Conservation (phyloP, 257 asterid genomes). For the Petrea volubilis region DNA sequence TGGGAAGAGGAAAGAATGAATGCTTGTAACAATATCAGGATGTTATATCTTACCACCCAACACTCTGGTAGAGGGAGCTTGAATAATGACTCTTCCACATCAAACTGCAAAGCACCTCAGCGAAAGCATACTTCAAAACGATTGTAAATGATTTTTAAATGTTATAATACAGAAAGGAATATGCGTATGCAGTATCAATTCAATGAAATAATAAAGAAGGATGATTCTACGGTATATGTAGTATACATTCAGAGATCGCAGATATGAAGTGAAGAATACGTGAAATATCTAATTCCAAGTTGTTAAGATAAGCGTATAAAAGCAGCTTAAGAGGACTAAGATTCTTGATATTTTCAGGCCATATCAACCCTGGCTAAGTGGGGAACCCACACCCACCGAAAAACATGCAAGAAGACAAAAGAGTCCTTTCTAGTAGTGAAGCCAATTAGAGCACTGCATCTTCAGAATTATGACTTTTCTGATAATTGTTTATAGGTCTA, state of each 20-base stretch:
- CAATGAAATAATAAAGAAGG: conserved; percentile 5
- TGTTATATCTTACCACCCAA: conserved; percentile 82
- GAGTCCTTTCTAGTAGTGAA: background rate
- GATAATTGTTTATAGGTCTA: conserved; percentile 5
- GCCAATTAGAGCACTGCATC: background rate
- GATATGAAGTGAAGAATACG: background rate
- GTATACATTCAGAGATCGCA: background rate
- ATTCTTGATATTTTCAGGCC: too few relatives aligned
- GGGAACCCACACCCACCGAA: too few relatives aligned
- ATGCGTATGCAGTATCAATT: background rate
- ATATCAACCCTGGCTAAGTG: too few relatives aligned
- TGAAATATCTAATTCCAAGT: conserved; percentile 9
- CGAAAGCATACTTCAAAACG: conserved; percentile 19
- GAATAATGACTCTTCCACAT: conserved; percentile 52
- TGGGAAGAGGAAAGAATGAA: conserved; percentile 4
- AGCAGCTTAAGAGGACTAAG: too few relatives aligned
- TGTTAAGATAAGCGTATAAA: conserved; percentile 1
- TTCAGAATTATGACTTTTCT: background rate
- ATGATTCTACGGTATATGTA: background rate
- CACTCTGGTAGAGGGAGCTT: conserved; percentile 90
- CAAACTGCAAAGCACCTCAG: conserved; percentile 63
- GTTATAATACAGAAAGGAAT: background rate
- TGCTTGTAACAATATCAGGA: conserved; percentile 11
- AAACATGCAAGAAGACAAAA: background rate
- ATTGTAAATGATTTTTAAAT: background rate